Evolutionary conservation across 2,329 filamentous ascomycete genomes (phyloP), one percentile per base, ranked within the genome.

Genomic region (Aotearoamyces nothofagi): DNA sequence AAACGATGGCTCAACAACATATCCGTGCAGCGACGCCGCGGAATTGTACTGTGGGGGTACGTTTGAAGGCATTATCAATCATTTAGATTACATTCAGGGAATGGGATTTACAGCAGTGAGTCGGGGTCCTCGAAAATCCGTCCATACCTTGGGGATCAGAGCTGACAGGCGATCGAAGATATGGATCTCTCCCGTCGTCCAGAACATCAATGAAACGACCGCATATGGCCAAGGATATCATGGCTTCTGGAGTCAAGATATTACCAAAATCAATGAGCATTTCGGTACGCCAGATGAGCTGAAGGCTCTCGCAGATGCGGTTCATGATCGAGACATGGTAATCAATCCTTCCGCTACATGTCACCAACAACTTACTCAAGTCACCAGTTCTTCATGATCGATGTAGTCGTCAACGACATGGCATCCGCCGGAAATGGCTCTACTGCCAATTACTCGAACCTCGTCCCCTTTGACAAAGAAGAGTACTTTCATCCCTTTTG

Each of bases 401-500:
- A 73, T 35, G 52, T 72, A 1, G 66, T 72, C 3, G 57, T 60
- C 5, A 71, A 72, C 43, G 64, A 73, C 42, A 61, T 62, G 42
- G 64, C 51, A n/a, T 69, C 60, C 42, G 47, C 53, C 16, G 65
- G 66, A 14, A 48, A 53, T n/a, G 47, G 51, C 1, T 34, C 38
- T 16, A 51, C 53, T 4, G 58, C 73, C 22, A 60, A 72, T 45
- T 75, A 72, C 42, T 55, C 52, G 33, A 42, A 50, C 10, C 61
- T 64, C 24, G 50, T 56, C 13, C 61, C 67, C 5, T 69, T 75
- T 41, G 62, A 75, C 46, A 51, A 35, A 63, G 15, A 57, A 11
- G 58, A 57, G 14, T 72, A 72, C 40, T 80, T 68, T 50, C 72
- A 80, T 44, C 24, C 60, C 2, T 66, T 61, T 41, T 79, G 75